phyloP scores from a whole-genome alignment of 2,329 filamentous ascomycete species.

The Coniochaeta ligniaria region DNA sequence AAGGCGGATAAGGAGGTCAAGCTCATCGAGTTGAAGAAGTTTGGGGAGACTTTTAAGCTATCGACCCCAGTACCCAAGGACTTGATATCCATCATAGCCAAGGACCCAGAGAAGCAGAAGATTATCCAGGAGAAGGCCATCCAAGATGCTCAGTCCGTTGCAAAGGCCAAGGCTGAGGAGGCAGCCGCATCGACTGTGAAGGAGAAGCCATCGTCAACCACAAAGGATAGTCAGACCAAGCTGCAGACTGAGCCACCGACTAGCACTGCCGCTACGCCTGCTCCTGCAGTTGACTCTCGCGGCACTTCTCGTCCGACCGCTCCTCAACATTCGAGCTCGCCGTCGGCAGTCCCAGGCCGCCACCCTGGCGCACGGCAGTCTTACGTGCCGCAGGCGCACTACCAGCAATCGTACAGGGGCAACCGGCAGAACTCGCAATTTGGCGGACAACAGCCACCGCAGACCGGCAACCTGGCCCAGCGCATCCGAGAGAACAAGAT shows the following conservation, averaged over 20 bases:
- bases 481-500: constrained; percentile 47
- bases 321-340: constrained; percentile 22
- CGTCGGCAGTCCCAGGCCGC: constrained; percentile 27
- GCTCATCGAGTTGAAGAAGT: constrained; percentile 90
- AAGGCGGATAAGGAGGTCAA: constrained; percentile 83
- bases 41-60: constrained; percentile 89
- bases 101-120: constrained; percentile 90
- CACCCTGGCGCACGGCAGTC: constrained; percentile 41
- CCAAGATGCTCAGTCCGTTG: neutral
- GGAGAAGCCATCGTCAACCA: constrained; percentile 39
- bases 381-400: constrained; percentile 34
- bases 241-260: constrained; percentile 15
- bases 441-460: constrained; percentile 29
- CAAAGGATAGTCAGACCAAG: constrained; percentile 38
- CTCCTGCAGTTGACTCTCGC: constrained; percentile 10
- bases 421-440: constrained; percentile 37
- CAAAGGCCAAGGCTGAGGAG: constrained; percentile 73
- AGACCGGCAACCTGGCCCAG: constrained; percentile 39
- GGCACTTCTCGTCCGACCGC: constrained; percentile 22
- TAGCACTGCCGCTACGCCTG: constrained; percentile 8
- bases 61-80: constrained; percentile 87
- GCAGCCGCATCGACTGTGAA: constrained; percentile 34
- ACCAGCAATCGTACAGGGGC: constrained; percentile 41
- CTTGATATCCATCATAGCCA: constrained; percentile 89
- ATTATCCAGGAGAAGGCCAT: constrained; percentile 47